These are phyloP conservation scores for Mycena kentingensis DNA, from an alignment of 768 basidiomycete species.

Conservation along the genomic window DNA sequence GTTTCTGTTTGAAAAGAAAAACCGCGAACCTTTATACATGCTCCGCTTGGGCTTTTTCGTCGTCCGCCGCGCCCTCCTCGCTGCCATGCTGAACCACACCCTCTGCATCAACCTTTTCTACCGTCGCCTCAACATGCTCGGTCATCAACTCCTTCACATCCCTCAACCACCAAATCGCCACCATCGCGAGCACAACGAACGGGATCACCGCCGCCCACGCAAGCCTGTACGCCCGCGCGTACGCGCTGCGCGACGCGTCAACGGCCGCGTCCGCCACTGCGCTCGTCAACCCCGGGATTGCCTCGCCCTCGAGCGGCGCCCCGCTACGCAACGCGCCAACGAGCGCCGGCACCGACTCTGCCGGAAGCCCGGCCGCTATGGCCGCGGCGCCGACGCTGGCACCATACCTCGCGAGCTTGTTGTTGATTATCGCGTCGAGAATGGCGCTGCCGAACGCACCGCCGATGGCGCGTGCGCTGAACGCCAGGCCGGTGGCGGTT, in stretches of 20 bases:
- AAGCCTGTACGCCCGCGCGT: slow-evolving; percentile 21
- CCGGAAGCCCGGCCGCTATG: slow-evolving; percentile 17
- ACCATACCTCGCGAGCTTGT: slow-evolving; percentile 21
- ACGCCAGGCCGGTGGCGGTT: slow-evolving; percentile 24
- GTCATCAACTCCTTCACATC: slow-evolving; percentile 17
- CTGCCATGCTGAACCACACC: no score
- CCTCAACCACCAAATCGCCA: slow-evolving; percentile 15
- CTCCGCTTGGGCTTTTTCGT: no score
- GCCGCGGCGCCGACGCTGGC: slow-evolving; percentile 20
- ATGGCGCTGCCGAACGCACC: slow-evolving; percentile 24
- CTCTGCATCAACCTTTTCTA: background rate
- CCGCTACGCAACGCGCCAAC: slow-evolving; percentile 12
- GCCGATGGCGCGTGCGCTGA: slow-evolving; percentile 24
- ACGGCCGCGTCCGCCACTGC: slow-evolving; percentile 11
- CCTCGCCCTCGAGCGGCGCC: background rate
- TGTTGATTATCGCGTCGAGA: slow-evolving; percentile 25
- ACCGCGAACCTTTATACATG: no score
- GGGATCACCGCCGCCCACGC: slow-evolving; percentile 23
- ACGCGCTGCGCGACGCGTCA: slow-evolving; percentile 11
- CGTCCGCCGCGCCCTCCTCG: no score
- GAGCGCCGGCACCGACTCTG: slow-evolving; percentile 13
- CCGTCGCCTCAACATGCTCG: background rate
- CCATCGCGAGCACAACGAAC: slow-evolving; percentile 21
- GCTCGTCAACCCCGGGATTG: slow-evolving; percentile 12
- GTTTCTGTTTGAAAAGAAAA: no score